phyloP scores from a whole-genome alignment of 2,329 filamentous ascomycete species.

The Fusarium sp. region DNA sequence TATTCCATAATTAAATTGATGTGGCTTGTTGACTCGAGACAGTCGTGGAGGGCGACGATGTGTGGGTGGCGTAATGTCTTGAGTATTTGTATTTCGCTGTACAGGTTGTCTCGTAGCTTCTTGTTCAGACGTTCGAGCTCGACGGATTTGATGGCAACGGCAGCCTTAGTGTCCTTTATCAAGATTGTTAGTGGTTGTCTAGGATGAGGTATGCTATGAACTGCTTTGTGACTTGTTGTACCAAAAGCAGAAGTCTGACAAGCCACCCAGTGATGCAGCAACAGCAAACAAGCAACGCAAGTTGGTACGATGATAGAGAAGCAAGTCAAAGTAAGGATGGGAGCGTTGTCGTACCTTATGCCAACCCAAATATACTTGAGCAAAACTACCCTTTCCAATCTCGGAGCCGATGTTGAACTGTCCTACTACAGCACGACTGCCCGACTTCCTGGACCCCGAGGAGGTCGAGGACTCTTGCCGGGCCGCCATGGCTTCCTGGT shows the following conservation, averaged over 20 bases:
- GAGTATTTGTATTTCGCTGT: constrained; percentile 94
- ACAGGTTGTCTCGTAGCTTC: constrained; percentile 96
- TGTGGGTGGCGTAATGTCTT: constrained; percentile 94
- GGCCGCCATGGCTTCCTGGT: constrained; percentile 52
- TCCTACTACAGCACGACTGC: constrained; percentile 66
- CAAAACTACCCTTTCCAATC: constrained; percentile 98
- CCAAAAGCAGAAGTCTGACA: neutral
- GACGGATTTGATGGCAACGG: constrained; percentile 96
- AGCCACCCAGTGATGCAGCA: neutral
- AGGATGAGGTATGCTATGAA: neutral
- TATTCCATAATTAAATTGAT: constrained; percentile 99
- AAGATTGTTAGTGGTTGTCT: constrained; percentile 8
- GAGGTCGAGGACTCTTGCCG: constrained; percentile 49
- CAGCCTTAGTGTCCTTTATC: constrained; percentile 76
- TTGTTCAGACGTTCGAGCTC: constrained; percentile 89
- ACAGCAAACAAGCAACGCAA: constrained; percentile 14
- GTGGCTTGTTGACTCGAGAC: constrained; percentile 83
- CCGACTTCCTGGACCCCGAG: constrained; percentile 48
- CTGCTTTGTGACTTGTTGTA: constrained; percentile 1
- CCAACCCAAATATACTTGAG: constrained; percentile 88
- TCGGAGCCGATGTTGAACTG: constrained; percentile 85
- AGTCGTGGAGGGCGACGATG: constrained; percentile 95
- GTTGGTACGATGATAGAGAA: constrained; percentile 10
- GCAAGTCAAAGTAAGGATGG: constrained; percentile 9
- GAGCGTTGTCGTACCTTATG: constrained; percentile 70